phyloP scores from a whole-genome alignment of 139 green algal species.

The Haematococcus lacustris region DNA sequence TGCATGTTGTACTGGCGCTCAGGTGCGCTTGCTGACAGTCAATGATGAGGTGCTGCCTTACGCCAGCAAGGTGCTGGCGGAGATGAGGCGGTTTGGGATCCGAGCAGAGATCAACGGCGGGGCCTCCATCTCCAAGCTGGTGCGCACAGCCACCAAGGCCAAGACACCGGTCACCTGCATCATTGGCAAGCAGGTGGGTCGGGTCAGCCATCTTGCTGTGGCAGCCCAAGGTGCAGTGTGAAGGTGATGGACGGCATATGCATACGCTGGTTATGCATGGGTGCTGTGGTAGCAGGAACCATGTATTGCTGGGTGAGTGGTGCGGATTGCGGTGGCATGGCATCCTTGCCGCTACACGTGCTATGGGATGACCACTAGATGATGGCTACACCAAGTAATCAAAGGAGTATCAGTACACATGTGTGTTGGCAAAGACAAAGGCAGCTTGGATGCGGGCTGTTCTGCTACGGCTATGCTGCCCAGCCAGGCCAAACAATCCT shows the following conservation, averaged over 20 bases:
- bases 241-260: not conserved
- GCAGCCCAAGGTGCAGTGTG: not conserved
- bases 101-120: slow-evolving; percentile 51
- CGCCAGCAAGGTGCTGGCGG: slow-evolving; percentile 45
- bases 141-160: slow-evolving; percentile 70
- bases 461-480: not conserved
- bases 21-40: slow-evolving; percentile 78
- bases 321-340: not conserved
- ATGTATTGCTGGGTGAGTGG: not conserved
- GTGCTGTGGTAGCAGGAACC: not conserved
- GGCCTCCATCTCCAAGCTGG: slow-evolving; percentile 39
- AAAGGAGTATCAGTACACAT: not conserved
- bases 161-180: slow-evolving; percentile 84
- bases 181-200: slow-evolving; percentile 47
- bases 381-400: not conserved
- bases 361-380: not conserved
- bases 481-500: not conserved
- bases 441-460: not conserved
- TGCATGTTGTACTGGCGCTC: too few species aligned
- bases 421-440: not conserved
- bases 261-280: not conserved
- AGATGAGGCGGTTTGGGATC: slow-evolving; percentile 51
- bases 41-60: slow-evolving; percentile 65
- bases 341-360: not conserved
- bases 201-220: not conserved